Base-by-base conservation (phyloP, 2,329 filamentous ascomycete genomes). In the Colletotrichum tabaci region DNA sequence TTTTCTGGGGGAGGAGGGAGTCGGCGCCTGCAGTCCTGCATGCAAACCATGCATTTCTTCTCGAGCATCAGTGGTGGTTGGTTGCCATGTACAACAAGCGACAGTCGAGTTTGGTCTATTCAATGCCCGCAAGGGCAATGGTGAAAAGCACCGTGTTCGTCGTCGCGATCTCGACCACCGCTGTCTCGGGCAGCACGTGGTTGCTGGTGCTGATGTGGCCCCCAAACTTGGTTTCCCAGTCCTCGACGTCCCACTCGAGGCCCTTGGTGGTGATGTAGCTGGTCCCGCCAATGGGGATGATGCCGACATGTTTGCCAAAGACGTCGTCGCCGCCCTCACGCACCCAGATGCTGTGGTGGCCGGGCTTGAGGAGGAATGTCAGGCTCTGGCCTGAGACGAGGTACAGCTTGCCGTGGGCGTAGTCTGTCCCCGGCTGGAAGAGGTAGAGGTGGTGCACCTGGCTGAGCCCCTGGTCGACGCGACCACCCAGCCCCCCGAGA, bases 401-500 rank as follows among this genome's bases (percentile, higher is more conserved):
- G 82, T 92, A 98, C 74, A 98, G 82, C 35, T 88, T 84, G 6
- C 91, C 91, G 13, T 83, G 76, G 38, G 81, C 79, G 71, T 89
- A 88, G 30, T 78, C 79, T 0, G 86, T 82, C 55, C 88, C 83
- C 13, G 80, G 75, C 77, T 92, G 89, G 79, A 89, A 91, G 60
- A 89, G 81, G 76, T 90, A 95, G 56, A 98, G 87, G 79, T 98
- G 94, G 79, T 98, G 94, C 63, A 99, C 87, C 77, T 97, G 91
- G 68, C 94, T 95, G 58, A 99, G 87, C 2, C 93, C 96, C 80
- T 99, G 96, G 81, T 99, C 96, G 18, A 98, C 93, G 40, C 96
- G 91, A 8, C 96, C 96, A 53, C 94, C 94, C 0, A 98, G 87
- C 2, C 95, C 94, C 50, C 96, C 95, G 8, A 98, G 84, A 47